Percentiles rank a stretch among this genome's conserved stretches.
phyloP scores from a whole-genome alignment of 78 protist species.

The Acrasis kona region DNA sequence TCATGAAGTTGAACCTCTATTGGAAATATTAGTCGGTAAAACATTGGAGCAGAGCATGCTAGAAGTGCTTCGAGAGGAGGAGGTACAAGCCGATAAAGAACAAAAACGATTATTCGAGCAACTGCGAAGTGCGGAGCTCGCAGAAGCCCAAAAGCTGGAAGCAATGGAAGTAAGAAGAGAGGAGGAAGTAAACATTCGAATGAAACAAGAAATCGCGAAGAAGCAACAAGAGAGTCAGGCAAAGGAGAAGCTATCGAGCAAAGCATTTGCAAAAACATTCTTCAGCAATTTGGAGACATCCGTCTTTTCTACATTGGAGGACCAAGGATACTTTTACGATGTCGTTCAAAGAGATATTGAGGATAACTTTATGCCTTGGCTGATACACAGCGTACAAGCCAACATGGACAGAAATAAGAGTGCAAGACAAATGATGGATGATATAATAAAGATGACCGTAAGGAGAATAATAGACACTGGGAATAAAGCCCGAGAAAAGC shows the following conservation, averaged over 20 bases:
- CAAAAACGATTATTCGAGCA: conserved; percentile 50
- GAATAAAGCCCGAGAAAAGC: too few relatives aligned
- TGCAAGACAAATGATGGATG: too few relatives aligned
- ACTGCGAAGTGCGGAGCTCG: conserved; percentile 42
- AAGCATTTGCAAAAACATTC: conserved; percentile 26
- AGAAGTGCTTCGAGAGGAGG: conserved; percentile 87
- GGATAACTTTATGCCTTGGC: conserved; percentile 57
- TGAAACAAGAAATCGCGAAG: too few relatives aligned
- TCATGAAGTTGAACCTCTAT: conserved; percentile 74
- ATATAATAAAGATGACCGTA: too few relatives aligned
- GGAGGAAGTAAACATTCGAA: conserved; percentile 63
- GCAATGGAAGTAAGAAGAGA: conserved; percentile 50
- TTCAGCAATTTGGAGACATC: conserved; percentile 10
- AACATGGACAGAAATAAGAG: too few relatives aligned
- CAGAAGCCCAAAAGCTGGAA: conserved; percentile 66
- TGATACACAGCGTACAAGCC: too few relatives aligned
- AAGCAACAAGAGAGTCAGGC: conserved; percentile 4
- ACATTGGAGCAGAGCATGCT: conserved; percentile 68
- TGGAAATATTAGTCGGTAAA: conserved; percentile 75
- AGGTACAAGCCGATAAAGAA: conserved; percentile 39
- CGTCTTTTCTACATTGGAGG: conserved; percentile 32
- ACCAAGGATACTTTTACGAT: conserved; percentile 57
- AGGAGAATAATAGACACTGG: too few relatives aligned
- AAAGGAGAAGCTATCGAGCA: conserved; percentile 29
- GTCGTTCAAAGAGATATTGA: conserved; percentile 36